Percentiles rank a stretch among this genome's conserved stretches.
These are phyloP conservation scores for Corinectria fuckeliana DNA, from an alignment of 2,329 filamentous ascomycete genomes.

Conservation along the genomic window DNA sequence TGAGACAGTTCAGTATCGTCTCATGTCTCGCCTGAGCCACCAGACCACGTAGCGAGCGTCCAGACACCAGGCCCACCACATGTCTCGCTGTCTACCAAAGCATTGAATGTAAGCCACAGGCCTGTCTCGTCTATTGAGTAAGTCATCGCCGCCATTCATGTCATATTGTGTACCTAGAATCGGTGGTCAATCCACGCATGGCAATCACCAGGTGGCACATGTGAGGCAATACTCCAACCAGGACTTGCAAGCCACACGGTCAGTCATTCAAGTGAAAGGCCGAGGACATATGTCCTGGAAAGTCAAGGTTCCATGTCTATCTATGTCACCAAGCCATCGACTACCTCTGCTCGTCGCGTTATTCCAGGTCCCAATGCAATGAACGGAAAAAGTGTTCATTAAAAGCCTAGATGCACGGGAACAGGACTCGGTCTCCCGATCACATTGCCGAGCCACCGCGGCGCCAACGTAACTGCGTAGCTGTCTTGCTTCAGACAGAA, in stretches of 20 bases:
- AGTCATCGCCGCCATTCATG: not conserved
- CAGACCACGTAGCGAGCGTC: slow-evolving; percentile 1
- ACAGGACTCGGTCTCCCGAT: not conserved
- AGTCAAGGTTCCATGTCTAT: not conserved
- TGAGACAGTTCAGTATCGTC: slow-evolving; percentile 29
- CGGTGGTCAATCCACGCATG: not conserved
- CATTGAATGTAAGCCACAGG: not conserved
- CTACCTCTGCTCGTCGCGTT: not conserved
- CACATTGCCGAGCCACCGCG: not conserved
- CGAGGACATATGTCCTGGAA: not conserved
- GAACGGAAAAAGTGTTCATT: not conserved
- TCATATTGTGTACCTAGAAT: not conserved
- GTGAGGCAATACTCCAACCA: too few species aligned
- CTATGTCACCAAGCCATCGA: not conserved
- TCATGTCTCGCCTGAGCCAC: slow-evolving; percentile 22
- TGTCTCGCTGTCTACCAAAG: slow-evolving; percentile 13
- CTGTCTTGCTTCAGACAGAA: not conserved
- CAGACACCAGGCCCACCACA: not conserved
- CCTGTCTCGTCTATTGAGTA: not conserved
- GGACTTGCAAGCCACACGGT: not conserved
- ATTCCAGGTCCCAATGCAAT: not conserved
- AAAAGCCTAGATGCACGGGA: not conserved
- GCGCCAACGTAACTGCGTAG: not conserved
- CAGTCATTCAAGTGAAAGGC: too few species aligned
- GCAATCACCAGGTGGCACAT: not conserved